These are phyloP conservation scores for Colletotrichum kahawae DNA, from an alignment of 2,329 filamentous ascomycete genomes.

Conservation along the genomic window DNA sequence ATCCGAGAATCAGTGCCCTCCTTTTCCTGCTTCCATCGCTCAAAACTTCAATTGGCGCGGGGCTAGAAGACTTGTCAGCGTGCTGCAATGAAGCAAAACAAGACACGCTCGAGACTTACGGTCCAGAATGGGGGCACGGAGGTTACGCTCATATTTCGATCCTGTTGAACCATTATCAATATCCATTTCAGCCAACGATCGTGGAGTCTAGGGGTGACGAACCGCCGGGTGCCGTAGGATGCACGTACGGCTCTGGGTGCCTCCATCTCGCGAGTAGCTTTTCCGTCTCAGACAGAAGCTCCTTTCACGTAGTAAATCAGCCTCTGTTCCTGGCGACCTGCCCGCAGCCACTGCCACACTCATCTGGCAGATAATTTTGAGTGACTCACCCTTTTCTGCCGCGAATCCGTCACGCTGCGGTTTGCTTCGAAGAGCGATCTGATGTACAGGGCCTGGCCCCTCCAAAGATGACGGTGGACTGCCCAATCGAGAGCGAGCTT, in stretches of 20 bases:
- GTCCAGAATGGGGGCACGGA: slow-evolving; percentile 79
- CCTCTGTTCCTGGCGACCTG: background rate
- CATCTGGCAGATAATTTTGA: background rate
- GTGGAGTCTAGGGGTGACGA: slow-evolving; percentile 33
- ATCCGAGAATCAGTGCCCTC: background rate
- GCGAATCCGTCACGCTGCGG: slow-evolving; percentile 79
- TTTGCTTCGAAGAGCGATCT: slow-evolving; percentile 95
- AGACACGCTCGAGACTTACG: slow-evolving; percentile 63
- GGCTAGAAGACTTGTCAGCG: slow-evolving; percentile 35
- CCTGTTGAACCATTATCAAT: slow-evolving; percentile 53
- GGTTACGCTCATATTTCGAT: slow-evolving; percentile 95
- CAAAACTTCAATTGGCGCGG: slow-evolving; percentile 57
- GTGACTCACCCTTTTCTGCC: slow-evolving; percentile 77
- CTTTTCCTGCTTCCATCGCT: background rate
- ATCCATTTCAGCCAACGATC: background rate
- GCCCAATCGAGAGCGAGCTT: slow-evolving; percentile 96
- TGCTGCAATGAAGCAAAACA: background rate
- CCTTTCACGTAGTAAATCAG: slow-evolving; percentile 54
- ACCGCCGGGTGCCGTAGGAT: slow-evolving; percentile 94
- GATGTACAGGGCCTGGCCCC: slow-evolving; percentile 95
- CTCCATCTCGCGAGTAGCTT: slow-evolving; percentile 92
- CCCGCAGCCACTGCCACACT: background rate
- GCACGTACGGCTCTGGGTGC: slow-evolving; percentile 91
- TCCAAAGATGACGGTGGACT: slow-evolving; percentile 91
- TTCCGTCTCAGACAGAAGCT: slow-evolving; percentile 85